Evolutionary conservation across 148 eudicot genomes (phyloP), one percentile per base, ranked within the genome.

Genomic region (Heliamphora exappendiculata): DNA sequence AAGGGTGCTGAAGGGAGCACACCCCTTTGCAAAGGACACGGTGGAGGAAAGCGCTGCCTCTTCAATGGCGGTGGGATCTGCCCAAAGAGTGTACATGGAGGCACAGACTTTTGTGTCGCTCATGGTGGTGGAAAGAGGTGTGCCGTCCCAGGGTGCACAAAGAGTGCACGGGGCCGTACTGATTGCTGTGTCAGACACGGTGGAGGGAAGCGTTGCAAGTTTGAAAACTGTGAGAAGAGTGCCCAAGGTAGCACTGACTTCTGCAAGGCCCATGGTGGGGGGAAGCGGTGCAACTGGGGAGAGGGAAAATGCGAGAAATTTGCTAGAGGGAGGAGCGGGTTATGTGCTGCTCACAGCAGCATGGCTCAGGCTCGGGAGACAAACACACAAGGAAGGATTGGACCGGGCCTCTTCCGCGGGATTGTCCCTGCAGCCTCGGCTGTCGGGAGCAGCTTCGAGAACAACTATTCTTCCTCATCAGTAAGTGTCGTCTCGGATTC

Each of bases 1-100:
- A 95, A 92, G 71, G 99, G 99, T 26, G 99, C 99, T 1, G 97
- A 95, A 68, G 99, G 98, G 53, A 95, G 99, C 81, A 95, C 99
- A 0, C 96, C 99, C 0, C 81, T 95, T 4, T 95, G 99, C 84
- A 95, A 95, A 77, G 99, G 87, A 24, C 99, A 95, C 22, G 99
- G 99, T 24, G 99, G 99, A 2, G 99, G 99, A 9, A 95, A 92
- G 74, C 85, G 99, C 4, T 95, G 99, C 67, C 80, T 92, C 71
- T 85, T 77, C 65, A 91, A 89, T 67, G 97, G 97, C 12, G 97
- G 98, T n/a, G 96, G 97, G 57, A 92, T 94, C 0, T 95, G 99
- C 78, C 96, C 99, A 0, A 95, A 95, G 79, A 92, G 99, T 29
- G 99, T 92, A 7, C 97, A 95, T 2, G 99, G 99, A 29, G 96